These are phyloP conservation scores for Phaeodactylum tricornutum DNA, from an alignment of 108 stramenopile genomes.

Conservation along the genomic window DNA sequence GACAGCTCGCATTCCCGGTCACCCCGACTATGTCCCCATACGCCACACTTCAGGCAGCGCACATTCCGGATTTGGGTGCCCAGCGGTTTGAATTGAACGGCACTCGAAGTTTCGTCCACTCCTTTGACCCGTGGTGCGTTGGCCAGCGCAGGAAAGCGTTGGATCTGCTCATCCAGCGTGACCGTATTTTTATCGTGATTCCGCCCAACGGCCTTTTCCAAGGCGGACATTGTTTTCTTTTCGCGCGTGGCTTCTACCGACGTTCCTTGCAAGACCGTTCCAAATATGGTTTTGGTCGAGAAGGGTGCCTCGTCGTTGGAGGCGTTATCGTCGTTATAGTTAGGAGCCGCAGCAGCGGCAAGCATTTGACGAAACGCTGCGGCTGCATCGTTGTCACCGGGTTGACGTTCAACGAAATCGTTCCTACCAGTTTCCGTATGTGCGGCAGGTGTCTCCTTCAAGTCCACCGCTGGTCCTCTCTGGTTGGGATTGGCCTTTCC, in stretches of 20 bases:
- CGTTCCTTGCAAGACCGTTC: slow-evolving; percentile 24
- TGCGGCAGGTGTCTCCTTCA: no score
- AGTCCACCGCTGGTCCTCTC: no score
- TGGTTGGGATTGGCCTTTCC: slow-evolving; percentile 3
- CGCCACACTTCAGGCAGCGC: slow-evolving; percentile 61
- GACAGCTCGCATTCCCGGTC: slow-evolving; percentile 65
- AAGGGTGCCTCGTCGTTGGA: neutral
- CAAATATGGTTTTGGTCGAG: slow-evolving; percentile 3
- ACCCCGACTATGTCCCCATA: slow-evolving; percentile 76
- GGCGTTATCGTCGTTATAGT: slow-evolving; percentile 4
- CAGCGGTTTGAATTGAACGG: slow-evolving; percentile 68
- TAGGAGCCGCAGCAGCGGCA: slow-evolving; percentile 13
- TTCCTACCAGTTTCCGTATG: slow-evolving; percentile 3
- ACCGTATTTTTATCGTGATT: slow-evolving; percentile 28
- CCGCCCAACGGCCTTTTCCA: slow-evolving; percentile 75
- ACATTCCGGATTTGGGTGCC: slow-evolving; percentile 72
- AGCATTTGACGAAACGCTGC: slow-evolving; percentile 75
- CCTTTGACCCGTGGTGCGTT: slow-evolving; percentile 67
- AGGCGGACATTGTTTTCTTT: slow-evolving; percentile 20
- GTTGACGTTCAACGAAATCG: slow-evolving; percentile 23
- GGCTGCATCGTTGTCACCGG: slow-evolving; percentile 76
- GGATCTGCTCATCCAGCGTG: slow-evolving; percentile 61
- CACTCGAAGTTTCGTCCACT: slow-evolving; percentile 28
- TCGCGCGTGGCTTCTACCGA: neutral
- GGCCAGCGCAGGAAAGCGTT: slow-evolving; percentile 70